phyloP scores from a whole-genome alignment of 176 grass and related monocot genomes.

The Bothriochloa decipiens region DNA sequence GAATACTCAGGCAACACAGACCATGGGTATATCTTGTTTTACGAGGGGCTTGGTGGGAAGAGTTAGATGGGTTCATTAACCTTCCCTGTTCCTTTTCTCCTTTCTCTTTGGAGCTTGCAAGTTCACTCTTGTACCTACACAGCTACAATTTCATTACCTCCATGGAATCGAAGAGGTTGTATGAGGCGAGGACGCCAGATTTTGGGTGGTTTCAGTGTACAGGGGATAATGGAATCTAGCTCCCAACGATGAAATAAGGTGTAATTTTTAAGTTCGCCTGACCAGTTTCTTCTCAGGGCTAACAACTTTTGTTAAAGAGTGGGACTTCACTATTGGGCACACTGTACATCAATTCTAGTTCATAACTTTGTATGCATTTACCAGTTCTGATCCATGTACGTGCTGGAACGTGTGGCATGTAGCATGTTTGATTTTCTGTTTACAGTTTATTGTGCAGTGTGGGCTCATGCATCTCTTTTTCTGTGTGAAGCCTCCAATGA shows the following conservation, averaged over 20 bases:
- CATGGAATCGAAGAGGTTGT: slow-evolving; percentile 52
- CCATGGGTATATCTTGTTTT: slow-evolving; percentile 99
- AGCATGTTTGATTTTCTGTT: background rate
- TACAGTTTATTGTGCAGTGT: background rate
- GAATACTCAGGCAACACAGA: slow-evolving; percentile 98
- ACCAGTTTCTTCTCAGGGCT: slow-evolving; percentile 25
- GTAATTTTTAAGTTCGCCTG: slow-evolving; percentile 43
- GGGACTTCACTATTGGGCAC: slow-evolving; percentile 30
- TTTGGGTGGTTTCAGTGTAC: slow-evolving; percentile 73
- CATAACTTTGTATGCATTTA: background rate
- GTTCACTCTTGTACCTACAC: slow-evolving; percentile 57
- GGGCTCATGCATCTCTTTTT: background rate
- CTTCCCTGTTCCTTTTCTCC: slow-evolving; percentile 30
- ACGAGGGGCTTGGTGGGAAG: slow-evolving; percentile 78
- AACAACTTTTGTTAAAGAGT: slow-evolving; percentile 38
- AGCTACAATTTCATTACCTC: slow-evolving; percentile 51
- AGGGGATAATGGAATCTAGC: slow-evolving; percentile 55
- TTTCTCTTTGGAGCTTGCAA: slow-evolving; percentile 48
- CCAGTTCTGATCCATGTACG: slow-evolving; percentile 11
- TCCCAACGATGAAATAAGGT: slow-evolving; percentile 61
- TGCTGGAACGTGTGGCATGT: slow-evolving; percentile 17
- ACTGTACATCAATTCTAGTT: slow-evolving; percentile 47
- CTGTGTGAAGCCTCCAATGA: background rate
- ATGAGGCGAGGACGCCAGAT: slow-evolving; percentile 46
- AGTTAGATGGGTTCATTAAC: slow-evolving; percentile 46